Base-by-base conservation (phyloP, 129 eudicot genomes). In the Tagetes patula region DNA sequence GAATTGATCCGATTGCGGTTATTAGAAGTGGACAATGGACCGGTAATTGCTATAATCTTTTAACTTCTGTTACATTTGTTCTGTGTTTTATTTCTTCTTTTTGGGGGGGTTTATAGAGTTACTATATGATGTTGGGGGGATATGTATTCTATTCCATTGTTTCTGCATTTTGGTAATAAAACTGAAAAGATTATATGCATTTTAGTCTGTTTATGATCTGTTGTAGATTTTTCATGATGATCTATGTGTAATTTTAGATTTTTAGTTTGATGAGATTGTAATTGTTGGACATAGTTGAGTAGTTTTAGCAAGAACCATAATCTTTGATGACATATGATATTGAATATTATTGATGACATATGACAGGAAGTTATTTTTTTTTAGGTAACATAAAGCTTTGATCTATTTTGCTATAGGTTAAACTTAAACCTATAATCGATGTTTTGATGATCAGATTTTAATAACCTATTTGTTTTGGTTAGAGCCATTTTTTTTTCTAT, bases 81-180 rank as follows among this genome's bases (percentile, higher is more conserved):
- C 11, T 40, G 12, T 39, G 39, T 40, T 13, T 61, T 20, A 20
- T 20, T 61, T 61, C 11, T 36, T 61, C 1, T n/a, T 34, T 34
- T 38, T 61, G 37, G 76, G 58, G 67, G 71, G 81, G 71, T 70
- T 78, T 70, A 71, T 59, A 62, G 72, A 61, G 62, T 78, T 71
- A 76, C 69, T 53, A 56, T 54, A 46, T 14, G 49, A 20, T 46
- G 48, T 65, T 55, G 75, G 43, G 52, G 3, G 52, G 3, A 70
- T 77, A 32, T 78, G 82, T 78, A 78, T 78, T 78, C 58, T 78
- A 71, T 78, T 61, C 77, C 82, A 78, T 78, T 78, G 14, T 70
- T 78, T 78, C 72, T 62, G 77, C 77, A 78, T 71, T 63, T 55
- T 78, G 66, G 36, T 70, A 78, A 71, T 78, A 78, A 77, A 78